phyloP scores from a whole-genome alignment of 495 filamentous ascomycete species.

The Penicillium robsamsonii region DNA sequence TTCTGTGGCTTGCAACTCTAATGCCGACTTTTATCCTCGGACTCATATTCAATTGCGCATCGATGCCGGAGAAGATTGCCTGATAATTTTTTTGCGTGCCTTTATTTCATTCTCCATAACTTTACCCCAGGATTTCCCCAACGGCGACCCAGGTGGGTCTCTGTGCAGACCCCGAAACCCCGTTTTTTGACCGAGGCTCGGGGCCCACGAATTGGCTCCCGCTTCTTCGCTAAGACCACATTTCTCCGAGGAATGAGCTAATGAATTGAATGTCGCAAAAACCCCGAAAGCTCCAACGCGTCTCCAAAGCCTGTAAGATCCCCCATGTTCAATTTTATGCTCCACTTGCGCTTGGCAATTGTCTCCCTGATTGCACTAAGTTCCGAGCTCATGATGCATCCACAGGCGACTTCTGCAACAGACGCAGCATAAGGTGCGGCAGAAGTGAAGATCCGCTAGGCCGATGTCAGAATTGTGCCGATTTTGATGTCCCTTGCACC shows the following conservation, averaged over 20 bases:
- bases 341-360: slow-evolving; percentile 15
- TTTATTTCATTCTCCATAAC: slow-evolving; percentile 18
- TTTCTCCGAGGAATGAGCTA: slow-evolving; percentile 9
- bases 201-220: slow-evolving; percentile 9
- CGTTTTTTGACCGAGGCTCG: slow-evolving; percentile 7
- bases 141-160: slow-evolving; percentile 12
- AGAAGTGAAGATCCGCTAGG: slow-evolving; percentile 25
- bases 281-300: slow-evolving; percentile 35
- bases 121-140: background rate
- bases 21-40: slow-evolving; percentile 10
- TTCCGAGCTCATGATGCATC: slow-evolving; percentile 12
- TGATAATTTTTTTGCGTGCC: slow-evolving; percentile 5
- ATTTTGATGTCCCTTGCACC: slow-evolving; percentile 72
- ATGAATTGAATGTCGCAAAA: slow-evolving; percentile 32
- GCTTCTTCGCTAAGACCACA: background rate
- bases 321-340: slow-evolving; percentile 9
- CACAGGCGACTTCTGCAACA: slow-evolving; percentile 35
- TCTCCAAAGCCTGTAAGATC: slow-evolving; percentile 34
- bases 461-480: slow-evolving; percentile 49
- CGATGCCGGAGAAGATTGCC: background rate
- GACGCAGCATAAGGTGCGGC: slow-evolving; percentile 33
- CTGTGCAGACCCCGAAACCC: slow-evolving; percentile 8
- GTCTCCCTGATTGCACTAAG: background rate
- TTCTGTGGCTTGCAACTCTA: background rate
- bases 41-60: slow-evolving; percentile 9